A percentile compares a stretch with the other conserved stretches of the same genome.
Conservation (phyloP, 345 rosid genomes). For the Citrus medica region DNA sequence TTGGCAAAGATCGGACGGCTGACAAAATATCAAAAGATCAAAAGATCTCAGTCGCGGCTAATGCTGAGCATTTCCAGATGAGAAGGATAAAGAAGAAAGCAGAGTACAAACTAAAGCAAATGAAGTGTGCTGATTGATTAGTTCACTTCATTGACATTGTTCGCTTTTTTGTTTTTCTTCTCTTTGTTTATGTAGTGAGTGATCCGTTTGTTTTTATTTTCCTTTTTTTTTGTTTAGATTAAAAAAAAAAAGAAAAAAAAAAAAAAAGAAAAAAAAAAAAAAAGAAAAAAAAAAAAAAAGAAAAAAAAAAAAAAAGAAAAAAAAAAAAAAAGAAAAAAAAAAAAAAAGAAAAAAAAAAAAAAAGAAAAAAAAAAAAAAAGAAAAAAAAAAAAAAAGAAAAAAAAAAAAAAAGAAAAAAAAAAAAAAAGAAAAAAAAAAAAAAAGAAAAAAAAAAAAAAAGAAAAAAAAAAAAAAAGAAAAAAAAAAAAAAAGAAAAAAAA, state of each 20-base stretch:
- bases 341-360: not conserved
- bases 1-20: conserved; percentile 15
- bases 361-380: not conserved
- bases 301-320: not conserved
- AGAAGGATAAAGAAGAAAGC: not conserved
- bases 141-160: not conserved
- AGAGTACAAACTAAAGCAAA: not conserved
- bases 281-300: not conserved
- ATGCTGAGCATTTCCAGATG: not conserved
- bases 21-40: not conserved
- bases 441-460: not conserved
- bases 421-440: not conserved
- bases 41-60: not conserved
- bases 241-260: not conserved
- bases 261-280: not conserved
- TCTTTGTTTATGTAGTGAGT: not conserved
- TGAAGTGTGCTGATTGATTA: not conserved
- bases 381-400: not conserved
- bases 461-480: not conserved
- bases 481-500: not conserved
- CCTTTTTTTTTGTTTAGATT: not conserved
- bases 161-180: not conserved
- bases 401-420: not conserved
- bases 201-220: not conserved
- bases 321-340: not conserved